phyloP scores from a whole-genome alignment of 306 rosid genomes.

The Sesbania bispinosa region DNA sequence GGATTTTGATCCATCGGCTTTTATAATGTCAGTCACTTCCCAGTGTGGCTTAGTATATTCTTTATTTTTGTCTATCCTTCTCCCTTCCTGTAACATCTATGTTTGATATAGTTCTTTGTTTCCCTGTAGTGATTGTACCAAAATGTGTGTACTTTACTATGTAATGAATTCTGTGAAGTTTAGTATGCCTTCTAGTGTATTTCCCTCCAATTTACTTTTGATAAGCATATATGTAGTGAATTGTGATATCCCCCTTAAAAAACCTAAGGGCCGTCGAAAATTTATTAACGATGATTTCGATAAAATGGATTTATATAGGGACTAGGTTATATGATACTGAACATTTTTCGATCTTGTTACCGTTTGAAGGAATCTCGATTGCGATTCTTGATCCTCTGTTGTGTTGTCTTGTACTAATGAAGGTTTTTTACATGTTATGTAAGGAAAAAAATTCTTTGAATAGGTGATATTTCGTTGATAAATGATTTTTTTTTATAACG shows the following conservation, averaged over 20 bases:
- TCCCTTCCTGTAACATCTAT: background rate
- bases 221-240: constrained; percentile 4
- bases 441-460: no score
- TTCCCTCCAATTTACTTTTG: background rate
- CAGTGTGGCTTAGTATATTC: constrained; percentile 39
- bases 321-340: background rate
- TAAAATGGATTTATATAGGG: background rate
- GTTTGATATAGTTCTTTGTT: constrained; percentile 14
- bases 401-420: no score
- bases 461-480: no score
- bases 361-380: background rate
- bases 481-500: no score
- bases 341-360: background rate
- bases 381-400: no score
- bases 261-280: background rate
- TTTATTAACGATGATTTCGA: background rate
- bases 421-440: no score
- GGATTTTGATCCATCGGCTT: constrained; percentile 28
- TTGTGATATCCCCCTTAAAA: background rate
- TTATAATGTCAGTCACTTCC: constrained; percentile 13
- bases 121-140: constrained; percentile 16
- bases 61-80: background rate
- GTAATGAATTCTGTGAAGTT: constrained; percentile 20
- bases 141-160: background rate
- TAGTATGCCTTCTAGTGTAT: background rate